These are phyloP conservation scores for Boletus rubroflammeus DNA, from an alignment of 768 basidiomycete genomes.

Conservation along the genomic window DNA sequence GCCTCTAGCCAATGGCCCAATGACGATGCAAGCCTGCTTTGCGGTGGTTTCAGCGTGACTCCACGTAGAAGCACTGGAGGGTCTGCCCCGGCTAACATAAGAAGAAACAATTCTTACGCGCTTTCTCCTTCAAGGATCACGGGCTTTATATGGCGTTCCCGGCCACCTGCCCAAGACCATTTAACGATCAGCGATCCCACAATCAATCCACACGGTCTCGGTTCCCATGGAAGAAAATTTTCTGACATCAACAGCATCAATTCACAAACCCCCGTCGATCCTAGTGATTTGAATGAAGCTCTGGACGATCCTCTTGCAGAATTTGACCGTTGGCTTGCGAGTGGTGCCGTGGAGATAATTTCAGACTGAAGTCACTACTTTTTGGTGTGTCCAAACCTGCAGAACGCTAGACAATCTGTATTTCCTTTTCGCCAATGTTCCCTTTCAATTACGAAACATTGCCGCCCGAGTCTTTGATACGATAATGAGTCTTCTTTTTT, in stretches of 20 bases:
- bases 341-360: slow-evolving; percentile 57
- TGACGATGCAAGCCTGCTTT: slow-evolving; percentile 3
- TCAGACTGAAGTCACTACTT: slow-evolving; percentile 13
- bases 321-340: slow-evolving; percentile 66
- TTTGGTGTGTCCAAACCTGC: not conserved
- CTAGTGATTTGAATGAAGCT: slow-evolving; percentile 8
- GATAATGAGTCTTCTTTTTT: not conserved
- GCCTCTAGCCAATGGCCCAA: slow-evolving; percentile 5
- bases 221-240: not conserved
- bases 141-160: slow-evolving; percentile 17
- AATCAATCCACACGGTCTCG: not conserved
- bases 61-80: not conserved
- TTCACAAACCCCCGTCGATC: not conserved
- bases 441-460: not conserved
- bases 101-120: slow-evolving; percentile 4
- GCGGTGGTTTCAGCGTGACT: not conserved
- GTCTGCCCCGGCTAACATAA: not conserved
- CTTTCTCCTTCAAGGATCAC: slow-evolving; percentile 27
- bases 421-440: not conserved
- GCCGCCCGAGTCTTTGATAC: not conserved
- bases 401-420: not conserved
- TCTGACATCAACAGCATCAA: not conserved
- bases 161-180: not conserved
- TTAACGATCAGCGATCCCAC: not conserved
- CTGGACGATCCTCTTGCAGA: slow-evolving; percentile 55